These are phyloP conservation scores for Leishmania tarentolae DNA, from an alignment of 208 protist genomes.

Conservation along the genomic window DNA sequence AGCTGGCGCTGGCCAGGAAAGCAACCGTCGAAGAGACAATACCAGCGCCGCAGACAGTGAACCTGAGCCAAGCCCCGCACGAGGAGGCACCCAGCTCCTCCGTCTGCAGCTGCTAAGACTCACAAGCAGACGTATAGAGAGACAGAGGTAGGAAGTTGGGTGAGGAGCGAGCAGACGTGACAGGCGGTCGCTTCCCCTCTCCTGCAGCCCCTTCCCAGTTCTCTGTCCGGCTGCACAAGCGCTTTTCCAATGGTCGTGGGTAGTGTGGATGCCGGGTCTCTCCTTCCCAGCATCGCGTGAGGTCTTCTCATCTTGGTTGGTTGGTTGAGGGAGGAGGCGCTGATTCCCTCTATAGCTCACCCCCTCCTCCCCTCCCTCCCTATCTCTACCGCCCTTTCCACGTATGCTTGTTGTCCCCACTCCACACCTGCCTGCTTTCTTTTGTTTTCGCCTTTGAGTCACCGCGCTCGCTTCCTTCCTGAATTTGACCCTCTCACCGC, in stretches of 20 bases:
- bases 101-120: conserved; percentile 23
- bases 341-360: neutral
- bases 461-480: no score
- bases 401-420: no score
- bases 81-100: conserved; percentile 32
- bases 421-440: no score
- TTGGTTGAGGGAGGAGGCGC: neutral
- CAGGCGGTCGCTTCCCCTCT: neutral
- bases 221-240: neutral
- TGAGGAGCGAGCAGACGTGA: neutral
- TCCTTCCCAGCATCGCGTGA: neutral
- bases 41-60: conserved; percentile 67
- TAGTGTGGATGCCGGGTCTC: neutral
- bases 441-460: no score
- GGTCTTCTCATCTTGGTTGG: neutral
- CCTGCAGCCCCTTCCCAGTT: neutral
- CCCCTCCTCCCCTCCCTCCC: neutral
- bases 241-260: neutral
- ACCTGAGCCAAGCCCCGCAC: conserved; percentile 48
- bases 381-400: neutral
- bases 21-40: conserved; percentile 54
- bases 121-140: neutral
- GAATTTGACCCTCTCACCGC: no score
- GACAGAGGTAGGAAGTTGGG: neutral
- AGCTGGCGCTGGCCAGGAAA: conserved; percentile 76